Evolutionary conservation across 2,329 filamentous ascomycete species (phyloP), one percentile per base, ranked within the genome.

Genomic region (Coniella vitis): DNA sequence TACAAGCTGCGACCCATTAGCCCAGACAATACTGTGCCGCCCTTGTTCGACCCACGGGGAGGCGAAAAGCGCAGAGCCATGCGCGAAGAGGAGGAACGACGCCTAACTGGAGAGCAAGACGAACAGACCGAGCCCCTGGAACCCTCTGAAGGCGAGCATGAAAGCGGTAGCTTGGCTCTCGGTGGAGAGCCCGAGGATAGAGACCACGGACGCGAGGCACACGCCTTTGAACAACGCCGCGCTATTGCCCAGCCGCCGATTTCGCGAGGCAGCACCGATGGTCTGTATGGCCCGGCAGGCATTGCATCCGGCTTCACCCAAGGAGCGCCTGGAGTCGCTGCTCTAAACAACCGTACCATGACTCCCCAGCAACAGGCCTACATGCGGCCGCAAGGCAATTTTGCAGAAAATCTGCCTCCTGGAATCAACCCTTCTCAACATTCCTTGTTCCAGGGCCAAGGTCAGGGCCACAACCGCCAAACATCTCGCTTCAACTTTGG

Each of bases 131-230:
- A 51, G 25, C 49, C 45, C 14, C 56, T 63, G 2, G 75, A 76
- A 20, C 63, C 68, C 4, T 75, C 75, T 0, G 90, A 95, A 55
- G 88, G 87, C 49, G 84, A 86, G 49, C 81, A 82, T 1, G 90
- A 93, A 65, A 87, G 87, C 39, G 81, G 81, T 13, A 97, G 91
- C 63, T 74, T 93, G 50, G 90, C 94, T 51, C 75, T 97, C 16
- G 91, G 91, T 49, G 91, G 91, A 38, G 91, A 97, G 63, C 91
- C 91, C 0, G 91, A 97, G 63, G 89, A 95, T 56, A 76, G 79
- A 54, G 84, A 88, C 19, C 67, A 69, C 38, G 61, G 66, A 16
- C 71, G 73, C 16, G 77, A 79, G 43, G 67, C 67, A 35, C 70
- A 76, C 57, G 62, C 65, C 40, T 76, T 76, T 36, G 74, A 77